Evolutionary conservation across 2,329 filamentous ascomycete genomes (phyloP).

Genomic region (Cercospora zeina): DNA sequence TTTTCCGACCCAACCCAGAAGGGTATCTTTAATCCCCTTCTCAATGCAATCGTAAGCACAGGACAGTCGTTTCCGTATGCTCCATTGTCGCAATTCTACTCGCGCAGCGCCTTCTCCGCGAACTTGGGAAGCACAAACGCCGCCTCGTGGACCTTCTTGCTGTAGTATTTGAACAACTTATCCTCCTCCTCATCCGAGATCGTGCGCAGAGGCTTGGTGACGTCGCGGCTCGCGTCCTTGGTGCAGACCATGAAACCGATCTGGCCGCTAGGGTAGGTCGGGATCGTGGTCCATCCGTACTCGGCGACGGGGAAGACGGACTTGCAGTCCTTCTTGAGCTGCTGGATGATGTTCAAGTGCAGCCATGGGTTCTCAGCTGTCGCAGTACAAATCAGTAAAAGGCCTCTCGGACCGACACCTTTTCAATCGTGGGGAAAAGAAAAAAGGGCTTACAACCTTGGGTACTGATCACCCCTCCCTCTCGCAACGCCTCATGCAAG

Average conservation of each 20-base stretch:
- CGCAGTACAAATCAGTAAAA: slow-evolving; percentile 29
- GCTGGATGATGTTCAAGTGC: slow-evolving; percentile 86
- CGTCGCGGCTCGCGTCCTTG: slow-evolving; percentile 84
- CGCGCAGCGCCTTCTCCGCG: slow-evolving; percentile 68
- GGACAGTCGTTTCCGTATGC: not conserved
- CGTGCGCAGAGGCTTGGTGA: slow-evolving; percentile 78
- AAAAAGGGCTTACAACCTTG: slow-evolving; percentile 94
- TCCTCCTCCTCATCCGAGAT: slow-evolving; percentile 89
- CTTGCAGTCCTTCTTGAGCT: slow-evolving; percentile 95
- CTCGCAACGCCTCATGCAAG: slow-evolving; percentile 81
- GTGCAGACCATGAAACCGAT: slow-evolving; percentile 99
- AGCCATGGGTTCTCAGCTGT: slow-evolving; percentile 99
- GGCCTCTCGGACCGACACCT: slow-evolving; percentile 8
- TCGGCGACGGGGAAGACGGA: slow-evolving; percentile 97
- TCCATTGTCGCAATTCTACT: slow-evolving; percentile 3
- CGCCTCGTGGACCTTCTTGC: slow-evolving; percentile 91
- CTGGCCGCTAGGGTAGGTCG: slow-evolving; percentile 97
- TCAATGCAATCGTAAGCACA: not conserved
- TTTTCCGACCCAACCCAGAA: not conserved
- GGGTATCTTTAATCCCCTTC: not conserved
- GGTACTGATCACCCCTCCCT: slow-evolving; percentile 97
- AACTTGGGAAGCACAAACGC: slow-evolving; percentile 93
- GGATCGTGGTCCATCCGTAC: slow-evolving; percentile 99
- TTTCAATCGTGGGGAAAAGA: slow-evolving; percentile 42
- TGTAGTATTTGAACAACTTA: slow-evolving; percentile 95